Conservation (phyloP, 139 green algal species). For the Chlorella ohadii region DNA sequence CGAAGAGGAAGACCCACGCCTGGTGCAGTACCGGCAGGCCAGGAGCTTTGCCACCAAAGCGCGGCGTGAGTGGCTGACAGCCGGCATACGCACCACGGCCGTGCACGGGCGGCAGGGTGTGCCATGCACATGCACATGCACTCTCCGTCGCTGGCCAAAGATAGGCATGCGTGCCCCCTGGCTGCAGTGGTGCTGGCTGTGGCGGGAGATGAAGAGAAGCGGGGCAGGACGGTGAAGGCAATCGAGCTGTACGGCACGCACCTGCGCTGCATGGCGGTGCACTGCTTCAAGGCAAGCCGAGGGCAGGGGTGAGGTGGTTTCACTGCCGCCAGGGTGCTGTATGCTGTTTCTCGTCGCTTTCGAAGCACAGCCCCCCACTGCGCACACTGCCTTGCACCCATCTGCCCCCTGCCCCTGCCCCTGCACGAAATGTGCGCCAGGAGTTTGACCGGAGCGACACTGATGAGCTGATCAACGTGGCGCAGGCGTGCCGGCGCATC, state of each 20-base stretch:
- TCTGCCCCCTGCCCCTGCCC: neutral
- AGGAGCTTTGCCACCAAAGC: neutral
- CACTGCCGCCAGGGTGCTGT: too few species aligned
- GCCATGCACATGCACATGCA: too few species aligned
- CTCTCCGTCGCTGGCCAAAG: too few species aligned
- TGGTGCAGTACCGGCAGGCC: neutral
- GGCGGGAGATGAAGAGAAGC: neutral
- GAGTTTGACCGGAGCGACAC: conserved; percentile 5
- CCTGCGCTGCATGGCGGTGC: conserved; percentile 9
- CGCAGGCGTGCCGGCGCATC: conserved; percentile 19
- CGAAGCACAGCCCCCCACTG: too few species aligned
- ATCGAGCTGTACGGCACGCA: conserved; percentile 1
- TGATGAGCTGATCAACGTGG: conserved; percentile 24
- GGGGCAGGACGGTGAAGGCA: neutral
- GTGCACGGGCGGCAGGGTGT: too few species aligned
- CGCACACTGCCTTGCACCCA: neutral
- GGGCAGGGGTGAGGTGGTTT: too few species aligned
- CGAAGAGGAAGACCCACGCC: neutral
- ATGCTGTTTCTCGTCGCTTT: too few species aligned
- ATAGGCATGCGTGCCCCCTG: neutral
- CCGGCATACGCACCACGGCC: too few species aligned
- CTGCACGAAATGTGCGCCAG: neutral
- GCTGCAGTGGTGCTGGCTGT: neutral
- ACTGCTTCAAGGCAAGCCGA: conserved; percentile 3
- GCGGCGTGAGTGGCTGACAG: neutral